Evolutionary conservation across 768 basidiomycete species (phyloP).

Genomic region (Gloeostereum incarnatum): DNA sequence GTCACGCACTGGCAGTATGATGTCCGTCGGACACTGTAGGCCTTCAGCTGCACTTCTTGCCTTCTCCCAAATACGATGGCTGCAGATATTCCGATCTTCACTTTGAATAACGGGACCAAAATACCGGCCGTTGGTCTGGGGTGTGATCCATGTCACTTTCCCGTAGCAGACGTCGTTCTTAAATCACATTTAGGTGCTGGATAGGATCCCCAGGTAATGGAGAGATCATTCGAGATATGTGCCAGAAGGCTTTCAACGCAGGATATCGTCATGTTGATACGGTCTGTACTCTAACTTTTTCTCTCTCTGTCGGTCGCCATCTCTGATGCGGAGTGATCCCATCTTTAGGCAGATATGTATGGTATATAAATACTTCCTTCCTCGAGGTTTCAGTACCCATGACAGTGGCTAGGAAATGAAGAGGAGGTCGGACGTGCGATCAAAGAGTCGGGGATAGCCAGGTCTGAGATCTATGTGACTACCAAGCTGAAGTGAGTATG

Average conservation of each 20-base stretch:
- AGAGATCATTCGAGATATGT: slow-evolving; percentile 14
- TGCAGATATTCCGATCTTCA: no score
- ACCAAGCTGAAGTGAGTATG: slow-evolving; percentile 40
- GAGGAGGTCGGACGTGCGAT: slow-evolving; percentile 34
- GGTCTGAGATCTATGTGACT: slow-evolving; percentile 36
- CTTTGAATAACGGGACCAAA: no score
- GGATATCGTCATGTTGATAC: slow-evolving; percentile 28
- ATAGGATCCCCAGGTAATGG: slow-evolving; percentile 19
- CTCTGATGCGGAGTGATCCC: background rate
- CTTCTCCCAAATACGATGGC: no score
- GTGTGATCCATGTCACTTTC: no score
- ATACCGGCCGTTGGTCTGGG: no score
- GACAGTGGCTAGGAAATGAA: slow-evolving; percentile 31
- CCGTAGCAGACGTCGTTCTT: no score
- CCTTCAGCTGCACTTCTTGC: no score
- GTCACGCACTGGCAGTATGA: no score
- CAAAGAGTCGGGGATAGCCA: slow-evolving; percentile 32
- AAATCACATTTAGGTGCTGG: slow-evolving; percentile 22
- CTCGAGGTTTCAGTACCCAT: background rate
- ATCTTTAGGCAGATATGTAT: slow-evolving; percentile 5
- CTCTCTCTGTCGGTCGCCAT: background rate
- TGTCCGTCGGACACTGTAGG: no score
- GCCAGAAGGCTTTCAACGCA: slow-evolving; percentile 9
- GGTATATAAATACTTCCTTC: slow-evolving; percentile 1
- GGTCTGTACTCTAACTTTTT: slow-evolving; percentile 6